Percentiles rank a stretch among this genome's conserved stretches.
phyloP scores from a whole-genome alignment of 108 stramenopile genomes.

The Schizochytrium sp. region DNA sequence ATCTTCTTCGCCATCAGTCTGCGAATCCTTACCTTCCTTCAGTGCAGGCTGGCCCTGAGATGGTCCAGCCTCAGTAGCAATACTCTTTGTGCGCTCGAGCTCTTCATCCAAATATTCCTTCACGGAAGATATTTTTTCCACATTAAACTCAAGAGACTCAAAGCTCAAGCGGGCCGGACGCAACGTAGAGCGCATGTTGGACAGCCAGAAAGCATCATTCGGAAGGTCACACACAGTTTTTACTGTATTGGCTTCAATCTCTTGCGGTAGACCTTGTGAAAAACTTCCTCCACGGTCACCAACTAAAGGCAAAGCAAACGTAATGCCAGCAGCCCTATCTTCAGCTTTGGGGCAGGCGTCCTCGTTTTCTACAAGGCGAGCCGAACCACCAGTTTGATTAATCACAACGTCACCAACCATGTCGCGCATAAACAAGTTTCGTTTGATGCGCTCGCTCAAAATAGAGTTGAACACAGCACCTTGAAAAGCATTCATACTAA shows the following conservation, averaged over 20 bases:
- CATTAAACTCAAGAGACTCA: background rate
- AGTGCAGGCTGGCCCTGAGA: background rate
- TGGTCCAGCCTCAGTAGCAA: background rate
- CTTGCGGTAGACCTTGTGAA: background rate
- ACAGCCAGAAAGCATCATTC: constrained; percentile 5
- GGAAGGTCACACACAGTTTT: background rate
- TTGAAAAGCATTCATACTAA: constrained; percentile 45
- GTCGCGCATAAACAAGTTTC: background rate
- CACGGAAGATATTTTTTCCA: constrained; percentile 4
- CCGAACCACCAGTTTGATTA: constrained; percentile 23
- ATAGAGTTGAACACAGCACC: constrained; percentile 14
- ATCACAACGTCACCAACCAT: constrained; percentile 6
- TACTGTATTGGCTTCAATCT: background rate
- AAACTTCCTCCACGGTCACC: background rate
- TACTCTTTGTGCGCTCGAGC: background rate
- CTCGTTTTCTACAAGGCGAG: background rate
- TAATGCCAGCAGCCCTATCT: background rate
- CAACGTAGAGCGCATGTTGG: background rate
- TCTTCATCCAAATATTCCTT: constrained; percentile 18
- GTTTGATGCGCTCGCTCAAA: background rate
- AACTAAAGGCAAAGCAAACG: constrained; percentile 8
- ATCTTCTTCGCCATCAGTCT: constrained; percentile 31
- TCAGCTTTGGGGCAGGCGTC: background rate
- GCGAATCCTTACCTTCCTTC: background rate
- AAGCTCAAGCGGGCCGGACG: background rate